Conservation (phyloP, 345 rosid species). For the Physaria fendleri region DNA sequence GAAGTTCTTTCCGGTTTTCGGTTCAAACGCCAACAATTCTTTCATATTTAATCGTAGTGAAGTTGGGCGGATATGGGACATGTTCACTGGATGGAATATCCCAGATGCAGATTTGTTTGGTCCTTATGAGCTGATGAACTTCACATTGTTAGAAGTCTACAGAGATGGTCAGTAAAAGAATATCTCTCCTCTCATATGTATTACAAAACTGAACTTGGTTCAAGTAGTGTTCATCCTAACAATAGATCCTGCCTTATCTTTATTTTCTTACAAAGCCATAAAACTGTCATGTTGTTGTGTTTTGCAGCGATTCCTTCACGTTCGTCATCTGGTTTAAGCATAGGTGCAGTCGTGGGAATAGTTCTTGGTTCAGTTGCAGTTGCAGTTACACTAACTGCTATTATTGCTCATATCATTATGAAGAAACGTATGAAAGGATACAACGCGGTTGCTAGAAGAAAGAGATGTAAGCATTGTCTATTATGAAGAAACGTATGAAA, state of each 20-base stretch:
- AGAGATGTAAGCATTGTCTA: constrained; percentile 61
- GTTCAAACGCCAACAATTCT: constrained; percentile 25
- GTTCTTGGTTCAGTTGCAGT: constrained; percentile 63
- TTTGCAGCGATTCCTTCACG: constrained; percentile 32
- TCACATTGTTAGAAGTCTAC: constrained; percentile 58
- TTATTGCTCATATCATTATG: constrained; percentile 57
- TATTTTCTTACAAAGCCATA: background rate
- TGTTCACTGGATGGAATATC: constrained; percentile 78
- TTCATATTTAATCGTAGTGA: constrained; percentile 56
- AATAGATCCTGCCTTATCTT: background rate
- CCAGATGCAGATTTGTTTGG: constrained; percentile 65
- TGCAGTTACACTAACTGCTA: constrained; percentile 61
- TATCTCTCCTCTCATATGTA: constrained; percentile 9
- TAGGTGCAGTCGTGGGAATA: constrained; percentile 57
- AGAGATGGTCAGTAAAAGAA: constrained; percentile 48
- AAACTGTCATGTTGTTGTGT: background rate
- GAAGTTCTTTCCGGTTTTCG: constrained; percentile 58
- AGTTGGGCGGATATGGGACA: constrained; percentile 43
- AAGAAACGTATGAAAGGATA: constrained; percentile 40
- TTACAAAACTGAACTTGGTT: background rate
- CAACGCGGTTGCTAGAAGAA: constrained; percentile 39
- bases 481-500: constrained; percentile 44
- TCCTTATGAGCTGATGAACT: constrained; percentile 79
- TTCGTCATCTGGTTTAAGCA: constrained; percentile 42
- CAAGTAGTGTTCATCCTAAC: background rate